Evolutionary conservation across 805 yeast species (phyloP).

Genomic region (Saturnispora sekii): DNA sequence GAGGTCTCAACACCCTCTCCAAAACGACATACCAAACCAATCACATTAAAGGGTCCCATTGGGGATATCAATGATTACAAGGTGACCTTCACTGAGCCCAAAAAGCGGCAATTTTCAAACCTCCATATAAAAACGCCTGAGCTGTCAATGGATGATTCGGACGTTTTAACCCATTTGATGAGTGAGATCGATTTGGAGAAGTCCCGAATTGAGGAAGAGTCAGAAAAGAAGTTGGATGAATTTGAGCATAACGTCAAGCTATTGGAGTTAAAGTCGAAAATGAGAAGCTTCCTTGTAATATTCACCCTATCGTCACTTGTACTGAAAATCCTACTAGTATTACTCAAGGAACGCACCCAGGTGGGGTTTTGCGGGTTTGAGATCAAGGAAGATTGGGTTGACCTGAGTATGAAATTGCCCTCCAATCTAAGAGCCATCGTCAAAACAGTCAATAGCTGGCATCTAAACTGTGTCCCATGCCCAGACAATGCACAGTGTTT

Average conservation of each 20-base stretch:
- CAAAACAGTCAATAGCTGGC: constrained; percentile 35
- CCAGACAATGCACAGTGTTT: constrained; percentile 78
- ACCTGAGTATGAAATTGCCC: background rate
- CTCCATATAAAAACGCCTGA: constrained; percentile 15
- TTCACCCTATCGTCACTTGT: constrained; percentile 3
- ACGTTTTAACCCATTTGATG: constrained; percentile 14
- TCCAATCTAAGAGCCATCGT: constrained; percentile 9
- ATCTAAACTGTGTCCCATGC: constrained; percentile 66
- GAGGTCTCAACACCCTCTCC: constrained; percentile 6
- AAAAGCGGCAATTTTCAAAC: constrained; percentile 4
- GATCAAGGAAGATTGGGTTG: constrained; percentile 20
- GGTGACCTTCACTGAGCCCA: background rate
- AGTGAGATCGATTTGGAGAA: constrained; percentile 18
- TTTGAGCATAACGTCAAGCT: constrained; percentile 4
- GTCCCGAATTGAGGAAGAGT: constrained; percentile 18
- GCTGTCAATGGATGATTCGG: constrained; percentile 14
- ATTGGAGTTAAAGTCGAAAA: constrained; percentile 4
- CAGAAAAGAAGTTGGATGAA: constrained; percentile 14
- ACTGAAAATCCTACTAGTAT: constrained; percentile 12
- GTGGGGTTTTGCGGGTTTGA: constrained; percentile 76
- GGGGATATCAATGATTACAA: constrained; percentile 1
- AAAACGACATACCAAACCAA: background rate
- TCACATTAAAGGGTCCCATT: constrained; percentile 3
- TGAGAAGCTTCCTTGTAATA: background rate
- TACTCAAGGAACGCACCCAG: constrained; percentile 47